Base-by-base conservation (phyloP, 2,329 filamentous ascomycete genomes). In the Aspergillus pseudoterreus region DNA sequence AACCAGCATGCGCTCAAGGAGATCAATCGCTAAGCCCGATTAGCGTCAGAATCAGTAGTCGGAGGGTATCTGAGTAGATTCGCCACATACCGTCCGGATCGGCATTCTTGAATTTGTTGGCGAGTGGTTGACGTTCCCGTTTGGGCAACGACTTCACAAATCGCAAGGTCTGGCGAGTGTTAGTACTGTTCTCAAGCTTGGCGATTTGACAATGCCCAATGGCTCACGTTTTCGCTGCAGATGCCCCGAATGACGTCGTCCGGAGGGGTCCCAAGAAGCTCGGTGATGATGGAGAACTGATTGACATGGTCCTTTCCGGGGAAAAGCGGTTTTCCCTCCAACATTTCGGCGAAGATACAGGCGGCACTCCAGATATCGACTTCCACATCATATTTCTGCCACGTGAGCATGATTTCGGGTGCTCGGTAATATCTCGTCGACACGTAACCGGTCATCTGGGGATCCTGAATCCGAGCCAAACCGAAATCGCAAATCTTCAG, bases 401-500 rank as follows among this genome's bases (percentile, higher is more conserved):
- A 99, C 59, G 94, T 97, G 70, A 99, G 90, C 94, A 99, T 99
- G 70, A 99, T 99, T 75, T 99, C 94, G 15, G 94, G 94, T 8
- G 94, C 94, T 67, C 94, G 86, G 81, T 99, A 99, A 81, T 99
- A 99, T 80, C 94, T 82, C 56, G 94, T 99, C 44, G 94, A 97
- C 55, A 99, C 94, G 70, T 99, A 99, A 63, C 94, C 94, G 39
- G 94, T 99, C 94, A 99, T 99, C 76, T 99, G 94, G 33, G 94
- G 94, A 69, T 99, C 94, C 72, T 99, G 94, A 65, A 99, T 96
- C 73, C 94, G 90, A 49, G 94, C 94, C 54, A 99, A 81, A 60
- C 94, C 94, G 66, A 99, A 99, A 72, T 99, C 94, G 81, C 94
- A 99, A 73, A 99, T 99, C 79, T 99, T 99, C 65, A 99, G 78